Conservation (phyloP, 169 alveolate genomes). For the Eimeria tenella region DNA sequence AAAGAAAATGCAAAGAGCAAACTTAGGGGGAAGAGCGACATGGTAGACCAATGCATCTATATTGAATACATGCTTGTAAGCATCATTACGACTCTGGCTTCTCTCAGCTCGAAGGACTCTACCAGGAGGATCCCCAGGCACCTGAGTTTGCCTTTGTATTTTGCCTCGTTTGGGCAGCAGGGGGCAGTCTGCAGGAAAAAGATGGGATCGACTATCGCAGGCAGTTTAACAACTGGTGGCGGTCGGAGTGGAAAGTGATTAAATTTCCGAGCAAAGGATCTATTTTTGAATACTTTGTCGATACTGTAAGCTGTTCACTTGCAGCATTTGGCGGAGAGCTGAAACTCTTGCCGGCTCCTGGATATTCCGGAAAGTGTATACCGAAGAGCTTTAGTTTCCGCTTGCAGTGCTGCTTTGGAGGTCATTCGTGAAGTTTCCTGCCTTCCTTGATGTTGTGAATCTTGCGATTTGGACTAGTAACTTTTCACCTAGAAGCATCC, state of each 20-base stretch:
- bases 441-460: too few relatives aligned
- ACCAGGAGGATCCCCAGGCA: slow-evolving; percentile 85
- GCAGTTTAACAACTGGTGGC: slow-evolving; percentile 96
- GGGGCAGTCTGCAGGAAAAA: slow-evolving; percentile 95
- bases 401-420: too few relatives aligned
- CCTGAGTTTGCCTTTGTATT: slow-evolving; percentile 95
- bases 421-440: too few relatives aligned
- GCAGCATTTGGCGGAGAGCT: not conserved
- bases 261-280: slow-evolving; percentile 97
- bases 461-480: too few relatives aligned
- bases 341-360: too few relatives aligned
- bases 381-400: too few relatives aligned
- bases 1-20: not conserved
- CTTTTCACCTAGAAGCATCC: too few relatives aligned
- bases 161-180: slow-evolving; percentile 96
- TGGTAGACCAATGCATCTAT: not conserved
- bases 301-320: slow-evolving; percentile 83
- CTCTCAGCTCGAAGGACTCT: slow-evolving; percentile 85
- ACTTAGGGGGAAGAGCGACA: not conserved
- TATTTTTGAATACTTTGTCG: slow-evolving; percentile 96
- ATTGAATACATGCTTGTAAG: not conserved
- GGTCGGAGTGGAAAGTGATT: slow-evolving; percentile 95
- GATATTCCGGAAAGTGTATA: too few relatives aligned
- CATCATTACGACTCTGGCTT: not conserved
- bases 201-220: slow-evolving; percentile 95